Evolutionary conservation across 2,329 filamentous ascomycete species (phyloP), one percentile per base, ranked within the genome.

Genomic region (Colletotrichum sp.): DNA sequence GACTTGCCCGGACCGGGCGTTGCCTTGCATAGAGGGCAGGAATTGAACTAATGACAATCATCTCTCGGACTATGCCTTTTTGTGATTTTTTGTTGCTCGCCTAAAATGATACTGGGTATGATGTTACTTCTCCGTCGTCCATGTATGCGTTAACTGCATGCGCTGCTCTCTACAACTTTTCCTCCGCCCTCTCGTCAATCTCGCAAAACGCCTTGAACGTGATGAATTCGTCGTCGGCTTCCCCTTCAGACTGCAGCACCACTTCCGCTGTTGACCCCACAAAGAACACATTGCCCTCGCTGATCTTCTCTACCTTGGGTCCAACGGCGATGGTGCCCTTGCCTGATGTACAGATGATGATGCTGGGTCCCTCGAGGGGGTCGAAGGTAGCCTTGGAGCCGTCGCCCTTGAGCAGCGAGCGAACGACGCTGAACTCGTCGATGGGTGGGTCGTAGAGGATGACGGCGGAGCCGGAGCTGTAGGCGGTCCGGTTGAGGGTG

Each of bases 191-290:
- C 10, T 89, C 85, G 48, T 92, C 91, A 76, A 98, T 88, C 87
- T 98, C 96, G 81, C 96, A 98, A 83, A 98, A 98, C 1, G 96
- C 97, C 87, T 96, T 97, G 88, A 97, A 99, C 0, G 94, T 96
- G 30, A 94, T 94, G 79, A 98, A 94, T 71, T 94, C 91, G 72
- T 95, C 93, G 30, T 92, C 92, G 1, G 89, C 86, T 0, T 82
- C 88, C 2, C 87, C 87, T 64, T 88, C 88, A 15, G 90, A 95
- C 86, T 98, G 94, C 66, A 98, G 86, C 5, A 96, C 90, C 43
- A 94, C 89, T 85, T 97, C 94, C 0, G 97, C 96, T 22, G 94
- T 96, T 4, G 97, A 94, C 3, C 97, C 97, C 6, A 98, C 94
- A 81, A 96, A 96, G 84, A 92, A 96, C 34, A 96, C 93, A 81